A percentile compares a stretch with the other conserved stretches of the same genome.
phyloP scores from a whole-genome alignment of 306 rosid genomes.

The Quillaja saponaria region DNA sequence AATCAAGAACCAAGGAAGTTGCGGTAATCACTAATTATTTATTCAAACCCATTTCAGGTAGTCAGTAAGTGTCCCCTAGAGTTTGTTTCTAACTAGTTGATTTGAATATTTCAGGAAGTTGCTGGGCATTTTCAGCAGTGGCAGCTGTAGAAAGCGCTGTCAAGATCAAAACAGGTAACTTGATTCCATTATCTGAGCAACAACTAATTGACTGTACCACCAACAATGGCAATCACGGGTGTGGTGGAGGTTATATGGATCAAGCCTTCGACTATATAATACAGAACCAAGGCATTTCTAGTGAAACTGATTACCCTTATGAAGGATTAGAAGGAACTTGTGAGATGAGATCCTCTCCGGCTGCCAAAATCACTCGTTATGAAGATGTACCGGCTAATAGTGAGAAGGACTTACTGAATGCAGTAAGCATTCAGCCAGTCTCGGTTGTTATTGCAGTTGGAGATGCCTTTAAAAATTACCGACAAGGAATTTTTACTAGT shows the following conservation, averaged over 20 bases:
- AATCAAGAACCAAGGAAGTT: too few relatives aligned
- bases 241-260: slow-evolving; percentile 1
- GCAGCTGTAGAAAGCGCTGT: too few relatives aligned
- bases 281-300: slow-evolving; percentile 2
- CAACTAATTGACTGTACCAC: neutral
- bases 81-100: too few relatives aligned
- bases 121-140: too few relatives aligned
- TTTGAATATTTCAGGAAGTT: too few relatives aligned
- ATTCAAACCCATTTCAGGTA: too few relatives aligned
- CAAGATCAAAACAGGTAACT: too few relatives aligned
- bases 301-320: slow-evolving; percentile 11
- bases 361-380: neutral
- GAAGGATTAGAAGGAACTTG: neutral
- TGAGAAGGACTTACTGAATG: slow-evolving; percentile 7
- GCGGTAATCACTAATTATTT: too few relatives aligned
- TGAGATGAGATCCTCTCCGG: neutral
- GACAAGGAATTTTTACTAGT: slow-evolving; percentile 23
- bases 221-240: slow-evolving; percentile 9
- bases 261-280: slow-evolving; percentile 10
- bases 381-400: slow-evolving; percentile 14
- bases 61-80: too few relatives aligned
- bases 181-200: too few relatives aligned
- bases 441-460: slow-evolving; percentile 1
- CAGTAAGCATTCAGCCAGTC: slow-evolving; percentile 2
- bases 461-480: slow-evolving; percentile 12